A percentile compares a stretch with the other conserved stretches of the same genome.
Evolutionary conservation across 371 early-diverging fungal genomes (phyloP).

Genomic region (Mortierella sp.): DNA sequence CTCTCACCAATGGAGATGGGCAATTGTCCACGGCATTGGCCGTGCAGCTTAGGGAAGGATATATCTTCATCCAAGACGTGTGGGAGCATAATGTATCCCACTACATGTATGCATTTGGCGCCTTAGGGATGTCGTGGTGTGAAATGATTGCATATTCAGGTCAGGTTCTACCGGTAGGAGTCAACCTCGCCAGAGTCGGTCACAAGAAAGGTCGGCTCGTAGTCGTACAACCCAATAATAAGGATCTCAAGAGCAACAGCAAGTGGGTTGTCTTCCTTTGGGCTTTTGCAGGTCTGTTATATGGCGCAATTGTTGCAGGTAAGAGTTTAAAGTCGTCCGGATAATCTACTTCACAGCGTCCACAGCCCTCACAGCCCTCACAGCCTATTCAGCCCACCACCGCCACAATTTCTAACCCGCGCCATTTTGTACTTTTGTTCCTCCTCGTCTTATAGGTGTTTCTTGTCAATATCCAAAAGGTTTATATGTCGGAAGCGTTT

Average conservation of each 20-base stretch:
- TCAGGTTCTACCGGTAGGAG: conserved; percentile 26
- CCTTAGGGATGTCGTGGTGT: conserved; percentile 69
- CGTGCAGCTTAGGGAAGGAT: conserved; percentile 59
- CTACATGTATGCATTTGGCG: conserved; percentile 72
- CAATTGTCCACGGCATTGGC: conserved; percentile 32
- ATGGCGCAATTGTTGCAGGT: conserved; percentile 52
- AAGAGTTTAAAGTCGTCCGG: neutral
- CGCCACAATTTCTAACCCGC: too few species aligned
- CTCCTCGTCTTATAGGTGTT: conserved; percentile 19
- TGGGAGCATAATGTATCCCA: conserved; percentile 73
- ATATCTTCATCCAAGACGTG: conserved; percentile 63
- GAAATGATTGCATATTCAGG: conserved; percentile 62
- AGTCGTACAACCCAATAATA: too few species aligned
- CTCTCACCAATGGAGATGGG: conserved; percentile 31
- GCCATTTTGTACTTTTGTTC: neutral
- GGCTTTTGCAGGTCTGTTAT: conserved; percentile 39
- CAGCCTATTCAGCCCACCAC: too few species aligned
- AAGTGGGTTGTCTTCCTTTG: conserved; percentile 29
- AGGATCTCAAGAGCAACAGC: neutral
- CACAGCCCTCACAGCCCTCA: too few species aligned
- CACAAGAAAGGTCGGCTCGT: conserved; percentile 15
- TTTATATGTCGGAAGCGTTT: conserved; percentile 34
- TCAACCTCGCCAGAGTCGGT: conserved; percentile 25
- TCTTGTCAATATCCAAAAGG: conserved; percentile 54
- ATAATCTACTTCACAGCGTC: too few species aligned